These are phyloP conservation scores for Xerophyta viscosa DNA, from an alignment of 106 monocot genomes.

Conservation along the genomic window DNA sequence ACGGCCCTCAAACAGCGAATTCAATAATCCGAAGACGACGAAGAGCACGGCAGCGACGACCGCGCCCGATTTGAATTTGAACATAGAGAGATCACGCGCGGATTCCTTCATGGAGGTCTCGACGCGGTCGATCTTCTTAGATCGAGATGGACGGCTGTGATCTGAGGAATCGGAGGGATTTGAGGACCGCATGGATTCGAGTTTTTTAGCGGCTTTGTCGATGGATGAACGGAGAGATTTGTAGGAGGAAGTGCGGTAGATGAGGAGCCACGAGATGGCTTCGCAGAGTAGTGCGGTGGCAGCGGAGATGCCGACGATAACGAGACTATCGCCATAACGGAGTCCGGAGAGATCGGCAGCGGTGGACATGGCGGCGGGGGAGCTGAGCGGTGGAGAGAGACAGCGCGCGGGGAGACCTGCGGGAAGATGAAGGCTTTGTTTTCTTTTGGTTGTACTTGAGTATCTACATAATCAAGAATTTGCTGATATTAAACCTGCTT, in stretches of 20 bases:
- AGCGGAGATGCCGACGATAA: constrained; percentile 61
- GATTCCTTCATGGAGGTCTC: constrained; percentile 88
- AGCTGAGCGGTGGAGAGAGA: background rate
- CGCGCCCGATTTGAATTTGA: constrained; percentile 96
- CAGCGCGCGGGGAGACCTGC: too few relatives aligned
- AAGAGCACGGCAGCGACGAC: constrained; percentile 91
- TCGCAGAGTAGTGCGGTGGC: constrained; percentile 90
- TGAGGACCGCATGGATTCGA: constrained; percentile 72
- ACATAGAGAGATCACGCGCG: constrained; percentile 85
- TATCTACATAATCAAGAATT: too few relatives aligned
- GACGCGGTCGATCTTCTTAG: constrained; percentile 94
- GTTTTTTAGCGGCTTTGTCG: constrained; percentile 79
- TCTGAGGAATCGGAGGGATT: constrained; percentile 1
- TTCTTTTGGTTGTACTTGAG: too few relatives aligned
- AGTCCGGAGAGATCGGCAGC: constrained; percentile 20
- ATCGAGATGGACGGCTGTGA: constrained; percentile 23
- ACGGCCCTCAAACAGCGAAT: constrained; percentile 93
- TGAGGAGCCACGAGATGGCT: constrained; percentile 87
- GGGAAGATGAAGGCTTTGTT: too few relatives aligned
- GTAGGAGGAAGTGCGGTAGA: constrained; percentile 94
- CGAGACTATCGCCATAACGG: constrained; percentile 64
- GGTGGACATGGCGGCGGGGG: constrained; percentile 25
- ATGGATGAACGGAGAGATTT: constrained; percentile 91
- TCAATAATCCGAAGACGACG: constrained; percentile 92
- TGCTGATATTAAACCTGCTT: too few relatives aligned